A percentile compares a stretch with the other conserved stretches of the same genome.
Evolutionary conservation across 495 filamentous ascomycete genomes (phyloP).

Genomic region (Penicillium malachiteum): DNA sequence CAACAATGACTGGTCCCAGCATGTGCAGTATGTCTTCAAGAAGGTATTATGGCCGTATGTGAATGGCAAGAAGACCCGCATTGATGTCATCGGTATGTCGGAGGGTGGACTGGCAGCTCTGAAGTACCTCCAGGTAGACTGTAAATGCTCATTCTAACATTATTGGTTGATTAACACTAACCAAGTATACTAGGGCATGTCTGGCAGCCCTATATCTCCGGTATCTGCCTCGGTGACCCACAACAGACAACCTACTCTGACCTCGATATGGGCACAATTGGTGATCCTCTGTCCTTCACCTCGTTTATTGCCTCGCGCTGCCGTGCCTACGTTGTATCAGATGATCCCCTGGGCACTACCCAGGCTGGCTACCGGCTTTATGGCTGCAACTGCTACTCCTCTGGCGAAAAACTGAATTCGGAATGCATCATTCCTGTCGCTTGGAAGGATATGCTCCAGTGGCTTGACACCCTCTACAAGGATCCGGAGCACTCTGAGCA

Average conservation of each 20-base stretch:
- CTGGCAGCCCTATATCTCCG: slow-evolving; percentile 36
- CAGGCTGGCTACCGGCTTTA: slow-evolving; percentile 40
- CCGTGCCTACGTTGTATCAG: slow-evolving; percentile 59
- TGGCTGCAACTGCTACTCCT: slow-evolving; percentile 51
- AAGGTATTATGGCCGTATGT: slow-evolving; percentile 51
- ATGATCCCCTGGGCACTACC: slow-evolving; percentile 44
- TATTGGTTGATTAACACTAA: neutral
- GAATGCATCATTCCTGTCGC: slow-evolving; percentile 44
- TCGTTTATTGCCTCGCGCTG: slow-evolving; percentile 49
- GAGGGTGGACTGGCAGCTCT: slow-evolving; percentile 55
- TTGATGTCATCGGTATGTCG: slow-evolving; percentile 66
- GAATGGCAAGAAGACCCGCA: slow-evolving; percentile 34
- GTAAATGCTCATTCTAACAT: slow-evolving; percentile 32
- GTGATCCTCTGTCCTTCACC: slow-evolving; percentile 26
- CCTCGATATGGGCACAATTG: slow-evolving; percentile 10
- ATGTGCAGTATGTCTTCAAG: slow-evolving; percentile 65
- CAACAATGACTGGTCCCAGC: slow-evolving; percentile 50
- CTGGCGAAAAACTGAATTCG: slow-evolving; percentile 37
- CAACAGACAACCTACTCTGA: slow-evolving; percentile 17
- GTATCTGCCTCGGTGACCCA: slow-evolving; percentile 36
- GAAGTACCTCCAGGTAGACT: slow-evolving; percentile 55
- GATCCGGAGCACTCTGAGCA: slow-evolving; percentile 32
- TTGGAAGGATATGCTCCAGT: slow-evolving; percentile 39
- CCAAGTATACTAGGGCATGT: slow-evolving; percentile 24
- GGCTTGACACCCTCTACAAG: slow-evolving; percentile 36